These are phyloP conservation scores for Globisporangium iwayamae DNA, from an alignment of 352 stramenopile species.

Conservation along the genomic window DNA sequence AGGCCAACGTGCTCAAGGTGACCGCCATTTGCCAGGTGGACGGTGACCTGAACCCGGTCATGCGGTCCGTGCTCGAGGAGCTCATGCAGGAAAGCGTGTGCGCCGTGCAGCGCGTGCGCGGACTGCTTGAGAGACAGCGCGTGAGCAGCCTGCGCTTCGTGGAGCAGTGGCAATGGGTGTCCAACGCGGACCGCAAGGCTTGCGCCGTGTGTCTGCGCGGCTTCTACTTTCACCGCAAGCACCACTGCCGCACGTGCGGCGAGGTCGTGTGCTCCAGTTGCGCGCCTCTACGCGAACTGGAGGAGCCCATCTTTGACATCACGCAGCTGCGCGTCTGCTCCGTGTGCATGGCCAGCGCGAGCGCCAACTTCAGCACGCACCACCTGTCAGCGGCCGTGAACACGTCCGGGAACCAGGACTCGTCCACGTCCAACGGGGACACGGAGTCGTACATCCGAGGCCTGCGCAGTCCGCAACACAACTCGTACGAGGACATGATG, in stretches of 20 bases:
- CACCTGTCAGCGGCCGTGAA: slow-evolving; percentile 18
- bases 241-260: slow-evolving; percentile 72
- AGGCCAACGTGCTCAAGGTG: slow-evolving; percentile 64
- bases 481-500: slow-evolving; percentile 57
- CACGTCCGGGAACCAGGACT: slow-evolving; percentile 26
- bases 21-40: slow-evolving; percentile 74
- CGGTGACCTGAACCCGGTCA: slow-evolving; percentile 32
- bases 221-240: slow-evolving; percentile 79
- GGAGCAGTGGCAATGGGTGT: slow-evolving; percentile 77
- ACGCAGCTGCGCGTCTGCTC: slow-evolving; percentile 70
- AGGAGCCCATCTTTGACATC: slow-evolving; percentile 59
- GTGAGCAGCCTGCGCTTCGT: slow-evolving; percentile 71
- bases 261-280: slow-evolving; percentile 77
- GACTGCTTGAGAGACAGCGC: slow-evolving; percentile 63
- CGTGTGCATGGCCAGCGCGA: slow-evolving; percentile 51
- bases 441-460: slow-evolving; percentile 49
- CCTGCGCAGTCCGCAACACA: slow-evolving; percentile 45
- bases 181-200: slow-evolving; percentile 67
- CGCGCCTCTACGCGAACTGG: slow-evolving; percentile 63
- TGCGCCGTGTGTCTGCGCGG: slow-evolving; percentile 74
- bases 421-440: slow-evolving; percentile 47
- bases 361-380: slow-evolving; percentile 14
- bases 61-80: slow-evolving; percentile 41
- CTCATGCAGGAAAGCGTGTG: slow-evolving; percentile 73
- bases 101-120: slow-evolving; percentile 47